Base-by-base conservation (phyloP, 345 rosid species). In the Arabidopsis suecica region DNA sequence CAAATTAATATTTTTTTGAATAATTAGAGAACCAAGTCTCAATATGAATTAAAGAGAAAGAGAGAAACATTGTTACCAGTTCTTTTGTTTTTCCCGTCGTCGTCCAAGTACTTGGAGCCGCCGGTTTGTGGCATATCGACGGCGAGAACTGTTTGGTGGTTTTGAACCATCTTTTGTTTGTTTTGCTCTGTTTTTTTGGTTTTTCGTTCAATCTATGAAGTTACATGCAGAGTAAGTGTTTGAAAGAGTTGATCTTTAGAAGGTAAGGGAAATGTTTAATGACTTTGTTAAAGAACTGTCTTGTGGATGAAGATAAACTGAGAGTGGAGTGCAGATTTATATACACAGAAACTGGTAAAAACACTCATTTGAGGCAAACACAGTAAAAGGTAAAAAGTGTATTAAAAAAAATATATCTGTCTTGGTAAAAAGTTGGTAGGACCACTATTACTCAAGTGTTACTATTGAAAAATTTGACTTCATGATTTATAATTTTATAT, bases 31-130 rank as follows among this genome's bases (percentile, higher is more conserved):
- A 56, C 23, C 16, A 57, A 20, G 44, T 37, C 16, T 16, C 32
- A n/a, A 14, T 20, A 2, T 30, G 36, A 38, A 53, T 36, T 9
- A 14, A 32, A 37, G 14, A 6, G 64, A 68, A 30, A 34, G 34
- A 61, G 12, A 7, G 65, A 57, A 61, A 48, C 4, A 3, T 13
- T 30, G 9, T 37, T 77, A 91, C 98, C 97, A 56, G 91, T 87
- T 83, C 98, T 60, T 73, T 87, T 89, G 74, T 49, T 83, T 20
- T 83, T 86, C 5, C 91, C 97, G 6, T 93, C 98, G 22, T 93
- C 97, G 34, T 93, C 97, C 50, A 88, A 85, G 82, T 82, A 83
- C 47, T 86, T 72, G 75, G 91, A 84, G 60, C 78, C 91, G 6
- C 58, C 71, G 44, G 73, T 79, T 5, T 79, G 62, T 23, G 67